Base-by-base conservation (phyloP, 805 yeast species). In the Tetrapisispora arboricola region DNA sequence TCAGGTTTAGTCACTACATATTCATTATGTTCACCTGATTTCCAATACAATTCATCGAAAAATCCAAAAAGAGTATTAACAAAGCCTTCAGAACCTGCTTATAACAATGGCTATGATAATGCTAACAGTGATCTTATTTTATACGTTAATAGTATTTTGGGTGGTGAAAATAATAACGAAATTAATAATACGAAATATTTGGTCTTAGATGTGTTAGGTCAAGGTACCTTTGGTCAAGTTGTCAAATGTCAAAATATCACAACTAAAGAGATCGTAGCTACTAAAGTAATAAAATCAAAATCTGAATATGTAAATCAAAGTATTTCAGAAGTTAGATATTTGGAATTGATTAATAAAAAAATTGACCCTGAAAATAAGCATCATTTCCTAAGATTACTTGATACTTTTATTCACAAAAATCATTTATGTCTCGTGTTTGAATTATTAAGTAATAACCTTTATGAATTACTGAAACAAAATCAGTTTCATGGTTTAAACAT, bases 221-320 rank as follows among this genome's bases (percentile, higher is more conserved):
- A 88, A 48, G 99, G 99, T 6, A 88, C 98, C 1, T 92, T 92
- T 70, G 98, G 98, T 9, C 99, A 92, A 64, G 99, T 92, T 38
- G 97, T 88, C 21, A 92, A 92, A 64, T 90, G 97, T 64, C 67
- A 64, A 46, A 75, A 75, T 55, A 66, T 82, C 55, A 59, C 72
- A 30, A 84, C 87, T 35, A 92, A 86, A 56, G 90, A 85, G 46
- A 75, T 90, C 17, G 84, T 88, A 20, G 98, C 98, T 1, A 94
- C 92, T 28, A 92, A 92, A 63, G 94, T 92, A 33, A 84, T 92
- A 44, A 92, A 90, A 59, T 82, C 95, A 27, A 83, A 83, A 56
- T 85, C 95, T 5, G 95, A 94, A 9, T 88, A 82, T 55, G 69
- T 87, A 59, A 87, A 85, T 56, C 98, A 94, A 63, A 82, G 94